phyloP scores from a whole-genome alignment of 2,329 filamentous ascomycete species.

The Colletotrichum acutatum region DNA sequence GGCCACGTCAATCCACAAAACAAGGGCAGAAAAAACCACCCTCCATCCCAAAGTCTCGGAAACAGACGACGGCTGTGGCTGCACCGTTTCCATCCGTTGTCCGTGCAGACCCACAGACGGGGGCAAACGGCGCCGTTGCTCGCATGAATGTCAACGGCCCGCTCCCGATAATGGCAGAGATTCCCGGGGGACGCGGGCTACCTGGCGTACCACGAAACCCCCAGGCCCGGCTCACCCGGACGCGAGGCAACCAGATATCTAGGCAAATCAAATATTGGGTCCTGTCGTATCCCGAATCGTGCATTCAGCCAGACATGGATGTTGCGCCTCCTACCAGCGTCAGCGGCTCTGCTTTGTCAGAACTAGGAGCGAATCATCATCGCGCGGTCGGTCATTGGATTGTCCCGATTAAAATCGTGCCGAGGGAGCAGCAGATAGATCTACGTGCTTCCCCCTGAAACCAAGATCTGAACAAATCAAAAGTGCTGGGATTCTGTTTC shows the following conservation, averaged over 20 bases:
- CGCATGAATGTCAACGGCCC: not conserved
- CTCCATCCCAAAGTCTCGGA: not conserved
- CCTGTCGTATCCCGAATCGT: not conserved
- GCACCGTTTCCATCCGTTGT: not conserved
- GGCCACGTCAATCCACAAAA: not conserved
- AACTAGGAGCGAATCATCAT: not conserved
- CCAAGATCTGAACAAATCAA: not conserved
- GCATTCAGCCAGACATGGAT: not conserved
- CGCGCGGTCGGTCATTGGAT: not conserved
- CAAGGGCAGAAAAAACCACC: not conserved
- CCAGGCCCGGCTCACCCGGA: no score
- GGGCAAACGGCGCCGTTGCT: not conserved
- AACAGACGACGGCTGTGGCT: not conserved
- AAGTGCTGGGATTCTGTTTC: not conserved
- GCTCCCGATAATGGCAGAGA: not conserved
- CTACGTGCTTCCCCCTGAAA: not conserved
- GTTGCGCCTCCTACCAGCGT: not conserved
- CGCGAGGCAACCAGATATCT: not conserved
- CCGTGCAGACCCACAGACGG: conserved; percentile 10
- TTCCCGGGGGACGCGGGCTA: not conserved
- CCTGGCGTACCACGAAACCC: no score
- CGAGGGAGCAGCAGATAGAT: not conserved
- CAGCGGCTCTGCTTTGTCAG: not conserved
- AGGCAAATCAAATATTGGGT: not conserved
- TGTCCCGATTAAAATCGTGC: not conserved